These are phyloP conservation scores for Plenodomus tracheiphilus DNA, from an alignment of 2,329 filamentous ascomycete species.

Conservation along the genomic window DNA sequence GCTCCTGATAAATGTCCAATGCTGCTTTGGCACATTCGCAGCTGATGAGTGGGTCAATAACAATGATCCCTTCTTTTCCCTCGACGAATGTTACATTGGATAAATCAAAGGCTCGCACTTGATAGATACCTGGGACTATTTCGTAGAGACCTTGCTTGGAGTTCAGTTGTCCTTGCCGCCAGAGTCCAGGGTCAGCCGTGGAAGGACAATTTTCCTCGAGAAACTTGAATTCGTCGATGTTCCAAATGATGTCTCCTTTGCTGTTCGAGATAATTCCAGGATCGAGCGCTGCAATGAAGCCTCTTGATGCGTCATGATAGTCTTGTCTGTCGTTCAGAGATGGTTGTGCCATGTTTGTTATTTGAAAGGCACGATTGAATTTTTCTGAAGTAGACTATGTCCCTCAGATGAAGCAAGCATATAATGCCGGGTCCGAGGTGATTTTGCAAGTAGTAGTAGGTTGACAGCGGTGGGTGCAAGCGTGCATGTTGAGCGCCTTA, in stretches of 20 bases:
- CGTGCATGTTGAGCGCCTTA: no score
- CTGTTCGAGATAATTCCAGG: constrained; percentile 16
- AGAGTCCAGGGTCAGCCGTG: constrained; percentile 40
- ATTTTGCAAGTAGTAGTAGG: no score
- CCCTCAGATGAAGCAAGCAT: no score
- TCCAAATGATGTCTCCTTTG: constrained; percentile 38
- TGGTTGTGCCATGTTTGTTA: background rate
- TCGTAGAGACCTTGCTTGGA: constrained; percentile 43
- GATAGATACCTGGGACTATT: constrained; percentile 44
- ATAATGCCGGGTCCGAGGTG: no score
- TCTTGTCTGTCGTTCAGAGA: constrained; percentile 2
- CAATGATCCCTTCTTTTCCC: constrained; percentile 41
- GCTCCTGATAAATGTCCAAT: constrained; percentile 39
- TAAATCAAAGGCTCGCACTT: constrained; percentile 48
- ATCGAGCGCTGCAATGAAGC: constrained; percentile 20
- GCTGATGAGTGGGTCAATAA: constrained; percentile 47
- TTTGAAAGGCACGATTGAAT: background rate
- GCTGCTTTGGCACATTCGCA: constrained; percentile 42
- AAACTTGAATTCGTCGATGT: constrained; percentile 32
- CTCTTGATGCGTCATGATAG: constrained; percentile 13
- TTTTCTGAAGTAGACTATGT: no score
- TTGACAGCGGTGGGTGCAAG: no score
- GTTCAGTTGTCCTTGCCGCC: constrained; percentile 42
- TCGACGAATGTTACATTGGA: constrained; percentile 50
- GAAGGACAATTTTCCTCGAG: constrained; percentile 17